A percentile compares a stretch with the other conserved stretches of the same genome.
phyloP scores from a whole-genome alignment of 2,329 filamentous ascomycete genomes.

The Cryphonectria parasitica region DNA sequence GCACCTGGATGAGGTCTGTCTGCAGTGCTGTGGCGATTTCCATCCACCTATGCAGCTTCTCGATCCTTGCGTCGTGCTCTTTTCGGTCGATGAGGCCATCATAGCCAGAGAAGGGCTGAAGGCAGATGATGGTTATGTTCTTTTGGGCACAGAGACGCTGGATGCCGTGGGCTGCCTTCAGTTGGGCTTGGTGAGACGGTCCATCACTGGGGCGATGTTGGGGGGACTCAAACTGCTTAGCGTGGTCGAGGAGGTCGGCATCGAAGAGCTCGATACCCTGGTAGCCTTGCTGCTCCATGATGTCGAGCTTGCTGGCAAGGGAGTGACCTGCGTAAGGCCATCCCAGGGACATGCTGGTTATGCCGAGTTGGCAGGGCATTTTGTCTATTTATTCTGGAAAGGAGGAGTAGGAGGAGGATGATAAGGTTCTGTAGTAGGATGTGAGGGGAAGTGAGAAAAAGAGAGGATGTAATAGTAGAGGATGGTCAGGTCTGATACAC shows the following conservation, averaged over 20 bases:
- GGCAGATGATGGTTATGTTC: slow-evolving; percentile 63
- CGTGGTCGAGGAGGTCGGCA: slow-evolving; percentile 68
- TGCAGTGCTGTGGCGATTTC: slow-evolving; percentile 63
- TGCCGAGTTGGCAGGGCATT: slow-evolving; percentile 65
- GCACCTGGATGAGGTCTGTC: slow-evolving; percentile 76
- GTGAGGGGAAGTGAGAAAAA: not conserved
- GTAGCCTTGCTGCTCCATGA: slow-evolving; percentile 67
- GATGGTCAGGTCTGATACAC: not conserved
- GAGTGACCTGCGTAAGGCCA: slow-evolving; percentile 70
- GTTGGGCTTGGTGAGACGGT: slow-evolving; percentile 32
- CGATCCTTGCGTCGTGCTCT: slow-evolving; percentile 59
- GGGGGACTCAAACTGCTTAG: slow-evolving; percentile 29
- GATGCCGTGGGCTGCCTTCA: slow-evolving; percentile 62
- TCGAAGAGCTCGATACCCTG: slow-evolving; percentile 76
- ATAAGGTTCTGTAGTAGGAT: not conserved
- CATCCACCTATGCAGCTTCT: slow-evolving; percentile 72
- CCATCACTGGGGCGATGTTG: slow-evolving; percentile 18
- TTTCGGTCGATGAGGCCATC: slow-evolving; percentile 70
- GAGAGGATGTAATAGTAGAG: not conserved
- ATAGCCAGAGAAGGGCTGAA: slow-evolving; percentile 80
- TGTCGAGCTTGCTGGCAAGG: slow-evolving; percentile 68
- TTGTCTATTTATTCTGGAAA: slow-evolving; percentile 26
- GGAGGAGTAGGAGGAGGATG: slow-evolving; percentile 12
- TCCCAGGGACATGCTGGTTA: slow-evolving; percentile 78
- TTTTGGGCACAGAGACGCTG: slow-evolving; percentile 55